These are phyloP conservation scores for Alternaria hordeiaustralica DNA, from an alignment of 2,329 filamentous ascomycete genomes.

Conservation along the genomic window DNA sequence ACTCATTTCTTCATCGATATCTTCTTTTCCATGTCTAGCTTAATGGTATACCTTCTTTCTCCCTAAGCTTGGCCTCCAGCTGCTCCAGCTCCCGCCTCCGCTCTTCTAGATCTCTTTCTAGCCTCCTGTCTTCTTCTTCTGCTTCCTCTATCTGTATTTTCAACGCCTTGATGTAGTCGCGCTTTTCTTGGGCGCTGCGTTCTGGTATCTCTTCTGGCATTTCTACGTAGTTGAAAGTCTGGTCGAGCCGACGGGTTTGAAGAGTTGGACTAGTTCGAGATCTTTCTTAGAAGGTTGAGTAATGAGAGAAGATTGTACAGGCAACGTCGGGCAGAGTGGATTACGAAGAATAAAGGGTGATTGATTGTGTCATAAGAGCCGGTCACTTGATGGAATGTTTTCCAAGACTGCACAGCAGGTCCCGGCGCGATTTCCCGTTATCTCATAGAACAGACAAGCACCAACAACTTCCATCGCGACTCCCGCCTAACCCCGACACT, in stretches of 20 bases:
- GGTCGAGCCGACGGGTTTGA: background rate
- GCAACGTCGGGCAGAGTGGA: background rate
- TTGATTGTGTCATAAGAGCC: background rate
- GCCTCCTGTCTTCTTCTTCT: background rate
- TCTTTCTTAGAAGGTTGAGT: background rate
- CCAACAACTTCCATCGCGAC: background rate
- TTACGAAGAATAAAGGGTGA: background rate
- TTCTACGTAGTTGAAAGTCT: background rate
- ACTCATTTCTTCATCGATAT: background rate
- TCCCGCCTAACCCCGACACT: background rate
- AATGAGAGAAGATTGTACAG: background rate
- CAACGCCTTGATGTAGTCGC: background rate
- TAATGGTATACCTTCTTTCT: background rate
- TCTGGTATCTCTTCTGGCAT: background rate
- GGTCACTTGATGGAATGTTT: background rate
- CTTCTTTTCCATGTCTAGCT: background rate
- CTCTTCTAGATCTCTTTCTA: background rate
- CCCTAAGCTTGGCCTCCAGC: background rate
- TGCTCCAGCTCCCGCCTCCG: background rate
- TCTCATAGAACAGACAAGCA: background rate
- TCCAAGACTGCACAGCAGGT: background rate
- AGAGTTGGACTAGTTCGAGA: background rate
- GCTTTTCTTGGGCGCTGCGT: background rate
- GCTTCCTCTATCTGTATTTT: background rate
- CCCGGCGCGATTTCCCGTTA: background rate